Conservation (phyloP, 2,329 filamentous ascomycete species). For the Madurella fahalii region DNA sequence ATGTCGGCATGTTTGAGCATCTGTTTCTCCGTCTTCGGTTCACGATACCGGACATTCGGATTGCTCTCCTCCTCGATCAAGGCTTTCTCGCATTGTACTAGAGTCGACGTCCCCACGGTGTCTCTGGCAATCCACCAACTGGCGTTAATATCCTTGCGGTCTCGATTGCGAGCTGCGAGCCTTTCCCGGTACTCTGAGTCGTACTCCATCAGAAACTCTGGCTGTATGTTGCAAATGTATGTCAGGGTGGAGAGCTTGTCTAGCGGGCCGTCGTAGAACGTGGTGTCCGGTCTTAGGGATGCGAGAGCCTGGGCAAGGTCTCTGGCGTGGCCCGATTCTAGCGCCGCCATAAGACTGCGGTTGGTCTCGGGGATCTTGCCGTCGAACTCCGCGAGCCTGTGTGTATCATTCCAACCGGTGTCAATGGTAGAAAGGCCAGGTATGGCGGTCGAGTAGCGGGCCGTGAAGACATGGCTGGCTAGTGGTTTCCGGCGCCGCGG, state of each 20-base stretch:
- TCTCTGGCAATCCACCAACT: background rate
- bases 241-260: conserved; percentile 12
- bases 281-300: conserved; percentile 2
- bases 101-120: background rate
- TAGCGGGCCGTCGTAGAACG: conserved; percentile 1
- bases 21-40: conserved; percentile 22
- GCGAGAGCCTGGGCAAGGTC: conserved; percentile 19
- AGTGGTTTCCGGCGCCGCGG: conserved; percentile 47
- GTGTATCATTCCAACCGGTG: conserved; percentile 53
- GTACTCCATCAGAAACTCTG: background rate
- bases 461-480: conserved; percentile 56
- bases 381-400: conserved; percentile 60
- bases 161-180: background rate
- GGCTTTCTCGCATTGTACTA: conserved; percentile 13
- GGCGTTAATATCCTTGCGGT: conserved; percentile 4
- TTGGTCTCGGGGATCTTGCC: conserved; percentile 53
- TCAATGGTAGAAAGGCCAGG: conserved; percentile 62
- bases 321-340: conserved; percentile 30
- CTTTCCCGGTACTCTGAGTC: background rate
- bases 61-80: conserved; percentile 15
- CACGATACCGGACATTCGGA: conserved; percentile 10
- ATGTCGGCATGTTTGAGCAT: conserved; percentile 20
- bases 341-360: conserved; percentile 41
- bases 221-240: conserved; percentile 19
- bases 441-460: conserved; percentile 64